Evolutionary conservation across 2,329 filamentous ascomycete genomes (phyloP).

Genomic region (Raffaelea ambrosiae): DNA sequence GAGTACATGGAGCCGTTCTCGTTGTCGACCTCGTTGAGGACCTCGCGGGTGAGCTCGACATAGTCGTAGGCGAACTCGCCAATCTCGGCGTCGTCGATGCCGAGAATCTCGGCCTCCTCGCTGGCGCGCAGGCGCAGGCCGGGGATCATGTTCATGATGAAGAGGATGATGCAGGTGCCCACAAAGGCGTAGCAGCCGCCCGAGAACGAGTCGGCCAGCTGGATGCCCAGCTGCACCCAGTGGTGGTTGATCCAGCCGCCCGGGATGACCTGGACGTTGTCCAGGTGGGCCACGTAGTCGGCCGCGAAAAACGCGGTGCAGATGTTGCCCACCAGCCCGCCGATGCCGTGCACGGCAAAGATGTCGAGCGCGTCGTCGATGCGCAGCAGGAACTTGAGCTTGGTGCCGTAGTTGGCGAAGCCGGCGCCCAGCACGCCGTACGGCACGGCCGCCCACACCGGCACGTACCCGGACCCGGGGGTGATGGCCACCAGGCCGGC

Average conservation of each 20-base stretch:
- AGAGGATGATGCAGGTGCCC: conserved; percentile 69
- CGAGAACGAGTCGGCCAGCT: conserved; percentile 71
- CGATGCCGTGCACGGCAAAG: conserved; percentile 74
- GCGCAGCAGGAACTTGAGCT: conserved; percentile 74
- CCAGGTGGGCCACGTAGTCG: conserved; percentile 75
- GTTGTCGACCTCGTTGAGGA: conserved; percentile 13
- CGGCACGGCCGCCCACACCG: conserved; percentile 73
- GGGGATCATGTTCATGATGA: conserved; percentile 70
- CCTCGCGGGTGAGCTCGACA: conserved; percentile 65
- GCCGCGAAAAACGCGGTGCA: conserved; percentile 76
- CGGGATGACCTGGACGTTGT: conserved; percentile 56
- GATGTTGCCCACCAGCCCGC: conserved; percentile 71
- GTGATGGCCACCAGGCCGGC: conserved; percentile 84
- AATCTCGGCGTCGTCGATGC: conserved; percentile 84
- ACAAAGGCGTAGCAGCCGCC: conserved; percentile 72
- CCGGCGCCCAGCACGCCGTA: conserved; percentile 69
- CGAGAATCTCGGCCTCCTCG: conserved; percentile 72
- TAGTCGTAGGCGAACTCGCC: conserved; percentile 96
- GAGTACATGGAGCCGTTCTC: conserved; percentile 21
- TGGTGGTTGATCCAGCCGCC: conserved; percentile 80
- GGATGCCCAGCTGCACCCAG: conserved; percentile 77
- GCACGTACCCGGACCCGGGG: conserved; percentile 76
- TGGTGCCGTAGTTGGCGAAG: conserved; percentile 82
- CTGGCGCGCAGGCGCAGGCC: conserved; percentile 64
- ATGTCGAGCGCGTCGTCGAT: conserved; percentile 86